phyloP scores from a whole-genome alignment of 2,329 filamentous ascomycete species.

The Stagonosporopsis rhizophila region DNA sequence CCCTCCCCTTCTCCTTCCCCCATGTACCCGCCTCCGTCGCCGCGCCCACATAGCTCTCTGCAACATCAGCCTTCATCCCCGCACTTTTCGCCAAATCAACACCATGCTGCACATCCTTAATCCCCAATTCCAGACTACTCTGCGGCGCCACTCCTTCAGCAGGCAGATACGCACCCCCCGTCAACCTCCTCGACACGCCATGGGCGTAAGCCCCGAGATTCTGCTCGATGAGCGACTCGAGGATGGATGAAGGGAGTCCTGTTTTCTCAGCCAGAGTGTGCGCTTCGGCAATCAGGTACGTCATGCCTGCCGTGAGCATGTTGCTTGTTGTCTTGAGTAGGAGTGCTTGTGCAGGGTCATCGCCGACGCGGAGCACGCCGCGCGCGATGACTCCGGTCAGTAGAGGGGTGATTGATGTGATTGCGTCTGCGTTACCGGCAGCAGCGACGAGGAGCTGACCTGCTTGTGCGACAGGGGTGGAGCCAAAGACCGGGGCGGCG shows the following conservation, averaged over 20 bases:
- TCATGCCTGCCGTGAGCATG: conserved; percentile 58
- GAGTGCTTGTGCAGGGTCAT: conserved; percentile 54
- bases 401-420: conserved; percentile 49
- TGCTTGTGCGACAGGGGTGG: conserved; percentile 57
- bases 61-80: conserved; percentile 52
- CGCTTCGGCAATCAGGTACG: conserved; percentile 59
- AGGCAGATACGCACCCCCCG: conserved; percentile 37
- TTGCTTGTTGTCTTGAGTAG: conserved; percentile 60
- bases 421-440: conserved; percentile 51
- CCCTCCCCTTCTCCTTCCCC: conserved; percentile 44
- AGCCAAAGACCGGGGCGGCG: conserved; percentile 59
- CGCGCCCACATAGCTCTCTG: conserved; percentile 54
- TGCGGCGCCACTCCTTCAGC: conserved; percentile 48
- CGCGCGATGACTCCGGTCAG: conserved; percentile 53
- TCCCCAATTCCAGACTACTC: conserved; percentile 59
- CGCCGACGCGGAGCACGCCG: conserved; percentile 53
- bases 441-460: conserved; percentile 58
- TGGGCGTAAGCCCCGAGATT: conserved; percentile 41
- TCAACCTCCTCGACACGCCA: conserved; percentile 37
- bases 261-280: conserved; percentile 59
- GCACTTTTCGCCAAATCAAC: conserved; percentile 53
- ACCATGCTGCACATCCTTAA: conserved; percentile 62
- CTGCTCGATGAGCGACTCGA: conserved; percentile 53
- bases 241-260: conserved; percentile 48
- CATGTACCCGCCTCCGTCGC: conserved; percentile 54